phyloP scores from a whole-genome alignment of 2,329 filamentous ascomycete genomes.

The Colletotrichum godetiae region DNA sequence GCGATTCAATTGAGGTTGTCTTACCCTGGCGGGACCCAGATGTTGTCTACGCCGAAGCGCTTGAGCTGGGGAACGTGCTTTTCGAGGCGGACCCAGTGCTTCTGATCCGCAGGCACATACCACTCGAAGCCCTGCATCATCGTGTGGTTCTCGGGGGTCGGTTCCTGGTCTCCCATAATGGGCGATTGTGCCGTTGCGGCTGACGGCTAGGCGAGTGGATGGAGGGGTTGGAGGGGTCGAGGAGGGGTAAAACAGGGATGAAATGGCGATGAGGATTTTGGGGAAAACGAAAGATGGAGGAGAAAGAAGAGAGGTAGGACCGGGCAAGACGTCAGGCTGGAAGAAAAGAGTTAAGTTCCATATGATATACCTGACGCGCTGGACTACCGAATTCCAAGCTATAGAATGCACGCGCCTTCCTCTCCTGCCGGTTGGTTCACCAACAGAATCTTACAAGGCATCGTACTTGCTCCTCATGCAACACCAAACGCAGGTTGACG shows the following conservation, averaged over 20 bases:
- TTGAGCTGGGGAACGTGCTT: conserved; percentile 67
- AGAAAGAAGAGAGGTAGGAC: neutral
- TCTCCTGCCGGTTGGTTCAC: neutral
- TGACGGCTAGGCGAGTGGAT: neutral
- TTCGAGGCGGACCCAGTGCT: conserved; percentile 72
- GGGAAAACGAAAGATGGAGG: neutral
- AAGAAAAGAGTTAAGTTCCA: neutral
- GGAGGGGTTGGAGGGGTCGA: neutral
- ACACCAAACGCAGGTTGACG: conserved; percentile 17
- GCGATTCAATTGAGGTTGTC: neutral
- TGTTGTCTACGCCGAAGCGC: conserved; percentile 70
- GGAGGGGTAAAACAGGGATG: neutral
- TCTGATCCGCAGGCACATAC: conserved; percentile 73
- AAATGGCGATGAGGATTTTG: neutral
- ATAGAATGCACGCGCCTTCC: neutral
- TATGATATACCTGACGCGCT: neutral
- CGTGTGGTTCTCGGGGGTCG: conserved; percentile 59
- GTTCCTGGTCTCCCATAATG: conserved; percentile 34
- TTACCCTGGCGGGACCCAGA: conserved; percentile 76
- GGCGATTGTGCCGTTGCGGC: neutral
- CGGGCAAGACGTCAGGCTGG: neutral
- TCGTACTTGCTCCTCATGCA: neutral
- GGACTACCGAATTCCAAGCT: neutral
- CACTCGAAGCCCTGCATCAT: conserved; percentile 81
- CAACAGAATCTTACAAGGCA: conserved; percentile 1